Percentiles rank a stretch among this genome's conserved stretches.
Conservation (phyloP, 257 asterid species). For the Euphrasia confusa region DNA sequence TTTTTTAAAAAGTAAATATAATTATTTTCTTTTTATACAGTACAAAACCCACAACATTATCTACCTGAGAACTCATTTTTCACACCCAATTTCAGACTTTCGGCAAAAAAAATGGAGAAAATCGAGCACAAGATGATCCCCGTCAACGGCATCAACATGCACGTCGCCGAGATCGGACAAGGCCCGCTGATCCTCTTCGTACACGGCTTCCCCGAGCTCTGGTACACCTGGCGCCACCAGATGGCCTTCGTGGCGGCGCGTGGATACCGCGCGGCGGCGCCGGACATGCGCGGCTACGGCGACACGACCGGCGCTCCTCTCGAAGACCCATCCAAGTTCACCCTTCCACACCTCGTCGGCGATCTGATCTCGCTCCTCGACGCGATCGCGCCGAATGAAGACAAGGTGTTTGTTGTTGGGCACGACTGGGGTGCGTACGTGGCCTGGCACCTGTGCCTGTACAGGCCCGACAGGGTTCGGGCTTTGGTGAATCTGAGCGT, state of each 20-base stretch:
- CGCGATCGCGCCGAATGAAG: slow-evolving; percentile 44
- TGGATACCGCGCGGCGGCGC: slow-evolving; percentile 69
- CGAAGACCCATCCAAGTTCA: slow-evolving; percentile 53
- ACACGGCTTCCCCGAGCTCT: slow-evolving; percentile 85
- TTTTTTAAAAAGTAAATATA: too few species aligned
- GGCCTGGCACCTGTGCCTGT: slow-evolving; percentile 65
- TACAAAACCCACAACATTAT: too few species aligned
- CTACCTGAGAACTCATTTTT: too few species aligned
- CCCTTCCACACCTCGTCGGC: slow-evolving; percentile 52
- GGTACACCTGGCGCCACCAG: slow-evolving; percentile 97
- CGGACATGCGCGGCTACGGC: slow-evolving; percentile 73
- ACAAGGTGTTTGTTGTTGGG: slow-evolving; percentile 69
- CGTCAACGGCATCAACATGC: slow-evolving; percentile 57
- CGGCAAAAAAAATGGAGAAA: slow-evolving; percentile 38
- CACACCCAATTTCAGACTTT: too few species aligned
- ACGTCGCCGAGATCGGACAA: slow-evolving; percentile 65
- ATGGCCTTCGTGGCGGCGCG: slow-evolving; percentile 57
- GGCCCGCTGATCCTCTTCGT: slow-evolving; percentile 74
- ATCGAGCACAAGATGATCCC: slow-evolving; percentile 47
- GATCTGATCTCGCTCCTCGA: slow-evolving; percentile 58
- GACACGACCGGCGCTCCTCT: slow-evolving; percentile 66
- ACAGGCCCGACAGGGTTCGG: slow-evolving; percentile 58
- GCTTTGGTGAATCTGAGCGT: slow-evolving; percentile 59
- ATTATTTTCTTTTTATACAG: too few species aligned
- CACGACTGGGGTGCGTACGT: slow-evolving; percentile 81